Conservation (phyloP, 2,329 filamentous ascomycete species). For the Fusarium brevicatenulatum region DNA sequence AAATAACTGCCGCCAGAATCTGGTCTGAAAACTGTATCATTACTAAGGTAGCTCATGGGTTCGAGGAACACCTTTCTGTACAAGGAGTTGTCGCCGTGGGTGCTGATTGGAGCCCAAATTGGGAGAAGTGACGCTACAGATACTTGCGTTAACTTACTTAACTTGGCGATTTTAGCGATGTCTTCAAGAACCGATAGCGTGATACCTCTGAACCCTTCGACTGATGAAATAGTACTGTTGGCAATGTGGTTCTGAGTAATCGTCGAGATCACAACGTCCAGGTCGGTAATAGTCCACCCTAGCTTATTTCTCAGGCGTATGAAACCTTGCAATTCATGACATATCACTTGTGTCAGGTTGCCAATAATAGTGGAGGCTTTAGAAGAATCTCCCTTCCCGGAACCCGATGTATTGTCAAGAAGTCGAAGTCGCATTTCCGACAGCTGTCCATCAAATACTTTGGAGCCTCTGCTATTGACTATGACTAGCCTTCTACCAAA, state of each 20-base stretch:
- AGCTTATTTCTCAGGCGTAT: not conserved
- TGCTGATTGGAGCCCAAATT: not conserved
- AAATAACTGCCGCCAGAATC: not conserved
- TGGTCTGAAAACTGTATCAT: not conserved
- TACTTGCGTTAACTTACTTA: not conserved
- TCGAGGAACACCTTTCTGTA: not conserved
- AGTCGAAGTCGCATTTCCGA: not conserved
- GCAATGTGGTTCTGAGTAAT: not conserved
- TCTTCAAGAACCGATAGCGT: not conserved
- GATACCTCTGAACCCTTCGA: not conserved
- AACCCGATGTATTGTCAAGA: not conserved
- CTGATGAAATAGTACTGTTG: not conserved
- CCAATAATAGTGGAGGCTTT: not conserved
- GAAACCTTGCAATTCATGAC: not conserved
- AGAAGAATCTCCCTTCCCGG: not conserved
- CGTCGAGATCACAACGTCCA: not conserved
- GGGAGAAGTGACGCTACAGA: not conserved
- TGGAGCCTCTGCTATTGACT: not conserved
- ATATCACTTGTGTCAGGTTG: not conserved
- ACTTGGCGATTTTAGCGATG: not conserved
- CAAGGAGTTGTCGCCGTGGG: not conserved
- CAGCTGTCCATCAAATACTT: not conserved
- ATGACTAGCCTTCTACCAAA: not conserved
- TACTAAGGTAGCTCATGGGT: not conserved
- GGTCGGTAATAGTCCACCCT: not conserved